Evolutionary conservation across 352 stramenopile species (phyloP).

Genomic region (Phytophthora megakarya): DNA sequence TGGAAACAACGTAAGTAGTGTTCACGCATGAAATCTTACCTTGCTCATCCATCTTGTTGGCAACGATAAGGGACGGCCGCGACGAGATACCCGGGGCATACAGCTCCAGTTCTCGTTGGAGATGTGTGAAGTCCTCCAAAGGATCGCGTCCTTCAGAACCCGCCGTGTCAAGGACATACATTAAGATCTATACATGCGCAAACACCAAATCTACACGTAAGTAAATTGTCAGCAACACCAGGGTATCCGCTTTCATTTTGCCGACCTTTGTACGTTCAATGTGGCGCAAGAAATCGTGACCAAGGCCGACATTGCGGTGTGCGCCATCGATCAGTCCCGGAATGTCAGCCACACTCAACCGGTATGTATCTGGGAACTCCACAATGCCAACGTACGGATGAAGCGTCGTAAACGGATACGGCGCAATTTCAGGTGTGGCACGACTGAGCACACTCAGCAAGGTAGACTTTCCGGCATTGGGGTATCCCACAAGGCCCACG

Average conservation of each 20-base stretch:
- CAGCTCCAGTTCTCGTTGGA: conserved; percentile 87
- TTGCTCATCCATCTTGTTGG: conserved; percentile 91
- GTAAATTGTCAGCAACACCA: neutral
- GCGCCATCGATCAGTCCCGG: conserved; percentile 91
- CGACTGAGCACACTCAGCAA: conserved; percentile 93
- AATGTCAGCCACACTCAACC: conserved; percentile 90
- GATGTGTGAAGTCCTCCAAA: conserved; percentile 71
- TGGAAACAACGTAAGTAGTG: neutral
- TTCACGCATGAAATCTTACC: conserved; percentile 27
- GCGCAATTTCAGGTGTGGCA: conserved; percentile 94
- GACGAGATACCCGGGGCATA: conserved; percentile 88
- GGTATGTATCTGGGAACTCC: conserved; percentile 94
- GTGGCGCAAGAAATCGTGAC: conserved; percentile 98
- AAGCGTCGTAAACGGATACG: conserved; percentile 98
- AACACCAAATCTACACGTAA: neutral
- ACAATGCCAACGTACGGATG: conserved; percentile 96
- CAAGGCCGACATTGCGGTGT: conserved; percentile 96
- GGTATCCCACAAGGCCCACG: conserved; percentile 98
- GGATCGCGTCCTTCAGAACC: conserved; percentile 82
- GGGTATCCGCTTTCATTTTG: neutral
- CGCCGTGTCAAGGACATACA: conserved; percentile 87
- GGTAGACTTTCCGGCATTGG: conserved; percentile 98
- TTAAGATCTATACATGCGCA: conserved; percentile 57
- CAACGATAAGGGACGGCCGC: conserved; percentile 82
- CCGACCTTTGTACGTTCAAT: conserved; percentile 97